Evolutionary conservation across 257 asterid genomes (phyloP).

Genomic region (Solanum stenotomum): DNA sequence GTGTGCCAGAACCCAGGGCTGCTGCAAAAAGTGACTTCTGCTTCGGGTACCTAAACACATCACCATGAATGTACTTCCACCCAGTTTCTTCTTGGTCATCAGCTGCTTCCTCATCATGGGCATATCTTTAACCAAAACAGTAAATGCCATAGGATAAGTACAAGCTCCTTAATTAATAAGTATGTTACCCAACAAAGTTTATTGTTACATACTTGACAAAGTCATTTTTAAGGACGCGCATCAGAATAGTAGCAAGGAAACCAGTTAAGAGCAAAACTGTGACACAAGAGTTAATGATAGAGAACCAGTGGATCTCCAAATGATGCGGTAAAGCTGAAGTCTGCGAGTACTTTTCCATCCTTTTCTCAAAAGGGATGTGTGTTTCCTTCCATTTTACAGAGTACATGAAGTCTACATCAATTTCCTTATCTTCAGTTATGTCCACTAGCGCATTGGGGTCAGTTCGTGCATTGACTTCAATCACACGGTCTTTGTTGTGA

Average conservation of each 20-base stretch:
- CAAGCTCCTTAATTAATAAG: background rate
- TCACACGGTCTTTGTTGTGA: slow-evolving; percentile 9
- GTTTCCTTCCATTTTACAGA: slow-evolving; percentile 28
- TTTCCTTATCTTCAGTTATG: slow-evolving; percentile 21
- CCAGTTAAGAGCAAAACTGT: slow-evolving; percentile 24
- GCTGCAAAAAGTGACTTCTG: slow-evolving; percentile 21
- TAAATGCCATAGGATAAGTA: background rate
- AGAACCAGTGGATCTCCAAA: slow-evolving; percentile 27
- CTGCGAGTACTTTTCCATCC: slow-evolving; percentile 26
- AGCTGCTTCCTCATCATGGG: slow-evolving; percentile 24
- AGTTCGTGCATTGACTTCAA: slow-evolving; percentile 12
- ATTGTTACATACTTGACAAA: slow-evolving; percentile 15
- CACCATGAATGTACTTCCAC: slow-evolving; percentile 27
- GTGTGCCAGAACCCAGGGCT: slow-evolving; percentile 23
- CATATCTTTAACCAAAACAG: slow-evolving; percentile 10
- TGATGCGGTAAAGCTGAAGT: slow-evolving; percentile 19
- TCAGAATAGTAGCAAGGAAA: slow-evolving; percentile 19
- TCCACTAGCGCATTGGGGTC: slow-evolving; percentile 14
- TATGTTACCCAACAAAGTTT: background rate
- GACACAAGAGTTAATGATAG: slow-evolving; percentile 25
- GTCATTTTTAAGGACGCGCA: slow-evolving; percentile 25
- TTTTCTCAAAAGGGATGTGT: slow-evolving; percentile 15
- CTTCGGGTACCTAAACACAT: slow-evolving; percentile 22
- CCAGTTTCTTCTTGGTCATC: slow-evolving; percentile 33
- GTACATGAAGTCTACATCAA: slow-evolving; percentile 21